Evolutionary conservation across 202 grass and related monocot genomes (phyloP), one percentile per base, ranked within the genome.

Genomic region (Cymbopogon flexuosus): DNA sequence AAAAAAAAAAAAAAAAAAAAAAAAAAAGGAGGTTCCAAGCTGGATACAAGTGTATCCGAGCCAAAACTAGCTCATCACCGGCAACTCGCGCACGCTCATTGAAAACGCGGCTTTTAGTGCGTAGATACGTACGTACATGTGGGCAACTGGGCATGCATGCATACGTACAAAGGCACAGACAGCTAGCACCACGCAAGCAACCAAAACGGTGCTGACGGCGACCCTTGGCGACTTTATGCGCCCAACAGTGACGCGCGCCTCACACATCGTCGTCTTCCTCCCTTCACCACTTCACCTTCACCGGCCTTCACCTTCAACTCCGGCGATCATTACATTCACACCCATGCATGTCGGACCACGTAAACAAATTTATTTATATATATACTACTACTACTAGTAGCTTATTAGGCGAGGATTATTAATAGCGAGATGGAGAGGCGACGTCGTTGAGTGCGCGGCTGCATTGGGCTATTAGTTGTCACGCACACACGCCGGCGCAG

Each of bases 141-240:
- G 76, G 62, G 51, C 70, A 72, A 31, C 68, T 71, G 42, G 22
- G 43, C 65, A 80, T 80, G 65, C 65, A 70, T 70, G 64, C 77
- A 30, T 58, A 69, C 78, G 36, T 80, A 70, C 78, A 80, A 80
- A n/a, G 65, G 15, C 45, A 4, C 78, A 66, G 65, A 68, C 78
- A 80, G 78, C 78, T 80, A 80, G 76, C 64, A 56, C 12, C 46
- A 24, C 6, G 13, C 46, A 67, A 66, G 45, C 2, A 18, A n/a
- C 21, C 64, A 58, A 59, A 68, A 56, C 72, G 23, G n/a, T 36
- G 13, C 10, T 2, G 61, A 65, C 61, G 61, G 42, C 42, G 76
- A 78, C 76, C 58, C 58, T 8, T 10, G 39, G 24, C 59, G 76
- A 67, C 76, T 79, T 79, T 78, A 79, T 29, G 34, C 47, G 64